Evolutionary conservation across 768 basidiomycete genomes (phyloP).

Genomic region (Amanita polypyramis): DNA sequence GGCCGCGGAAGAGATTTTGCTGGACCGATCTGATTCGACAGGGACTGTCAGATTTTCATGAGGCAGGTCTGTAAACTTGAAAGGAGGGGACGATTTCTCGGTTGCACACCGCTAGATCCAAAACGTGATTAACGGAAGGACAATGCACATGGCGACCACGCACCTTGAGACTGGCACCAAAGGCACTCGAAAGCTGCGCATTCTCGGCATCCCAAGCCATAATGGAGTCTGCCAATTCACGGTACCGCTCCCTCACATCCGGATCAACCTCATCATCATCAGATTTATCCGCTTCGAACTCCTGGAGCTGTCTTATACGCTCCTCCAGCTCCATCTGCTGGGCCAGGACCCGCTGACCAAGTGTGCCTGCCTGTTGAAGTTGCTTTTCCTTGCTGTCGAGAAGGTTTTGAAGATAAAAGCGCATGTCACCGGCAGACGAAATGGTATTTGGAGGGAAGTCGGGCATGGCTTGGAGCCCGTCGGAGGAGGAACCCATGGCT

Average conservation of each 20-base stretch:
- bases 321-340: slow-evolving; percentile 93
- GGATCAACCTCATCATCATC: slow-evolving; percentile 56
- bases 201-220: slow-evolving; percentile 75
- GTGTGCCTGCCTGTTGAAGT: slow-evolving; percentile 81
- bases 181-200: slow-evolving; percentile 58
- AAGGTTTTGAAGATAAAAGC: slow-evolving; percentile 52
- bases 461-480: slow-evolving; percentile 28
- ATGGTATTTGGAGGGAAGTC: slow-evolving; percentile 32
- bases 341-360: slow-evolving; percentile 87
- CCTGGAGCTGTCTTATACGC: slow-evolving; percentile 74
- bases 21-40: slow-evolving; percentile 48
- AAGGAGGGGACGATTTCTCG: slow-evolving; percentile 34
- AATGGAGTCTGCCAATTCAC: slow-evolving; percentile 68
- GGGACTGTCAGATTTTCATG: slow-evolving; percentile 22
- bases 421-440: slow-evolving; percentile 48
- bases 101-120: slow-evolving; percentile 28
- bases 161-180: slow-evolving; percentile 55
- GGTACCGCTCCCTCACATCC: slow-evolving; percentile 63
- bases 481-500: slow-evolving; percentile 29
- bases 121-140: slow-evolving; percentile 2
- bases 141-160: slow-evolving; percentile 14
- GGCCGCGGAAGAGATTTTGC: slow-evolving; percentile 27
- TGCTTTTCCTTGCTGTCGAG: slow-evolving; percentile 89
- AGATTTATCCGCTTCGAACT: slow-evolving; percentile 50
- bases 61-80: slow-evolving; percentile 39